A percentile compares a stretch with the other conserved stretches of the same genome.
Evolutionary conservation across 331 rosid genomes (phyloP).

Genomic region (Erythrophleum ivorense): DNA sequence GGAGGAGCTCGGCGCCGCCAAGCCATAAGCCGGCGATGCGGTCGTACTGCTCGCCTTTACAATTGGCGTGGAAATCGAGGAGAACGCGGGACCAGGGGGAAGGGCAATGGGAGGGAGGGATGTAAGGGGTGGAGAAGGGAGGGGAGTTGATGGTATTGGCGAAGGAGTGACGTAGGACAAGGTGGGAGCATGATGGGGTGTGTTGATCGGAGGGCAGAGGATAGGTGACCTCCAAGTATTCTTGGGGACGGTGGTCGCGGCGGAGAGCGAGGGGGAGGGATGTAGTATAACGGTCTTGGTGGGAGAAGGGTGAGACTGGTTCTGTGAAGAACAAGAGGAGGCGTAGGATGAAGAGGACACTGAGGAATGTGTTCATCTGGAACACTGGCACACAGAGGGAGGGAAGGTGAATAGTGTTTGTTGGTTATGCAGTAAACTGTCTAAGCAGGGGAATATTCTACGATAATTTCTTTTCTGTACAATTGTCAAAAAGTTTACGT

Average conservation of each 20-base stretch:
- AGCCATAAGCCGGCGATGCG: constrained; percentile 86
- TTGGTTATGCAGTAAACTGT: not conserved
- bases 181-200: constrained; percentile 60
- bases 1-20: constrained; percentile 73
- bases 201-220: constrained; percentile 55
- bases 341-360: not conserved
- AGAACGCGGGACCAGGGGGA: constrained; percentile 64
- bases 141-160: constrained; percentile 69
- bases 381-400: not conserved
- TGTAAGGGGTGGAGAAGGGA: constrained; percentile 62
- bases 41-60: constrained; percentile 80
- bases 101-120: constrained; percentile 60
- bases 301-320: constrained; percentile 41
- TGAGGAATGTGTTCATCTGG: constrained; percentile 36
- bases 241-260: constrained; percentile 16
- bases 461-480: too few species aligned
- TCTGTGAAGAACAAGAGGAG: constrained; percentile 24
- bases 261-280: constrained; percentile 18
- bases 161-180: constrained; percentile 64
- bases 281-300: constrained; percentile 46
- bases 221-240: constrained; percentile 59
- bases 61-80: constrained; percentile 58
- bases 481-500: too few species aligned
- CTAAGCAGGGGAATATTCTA: not conserved
- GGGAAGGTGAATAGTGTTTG: not conserved